Evolutionary conservation across 2,329 filamentous ascomycete genomes (phyloP).

Genomic region (Furcasterigmium sp.): DNA sequence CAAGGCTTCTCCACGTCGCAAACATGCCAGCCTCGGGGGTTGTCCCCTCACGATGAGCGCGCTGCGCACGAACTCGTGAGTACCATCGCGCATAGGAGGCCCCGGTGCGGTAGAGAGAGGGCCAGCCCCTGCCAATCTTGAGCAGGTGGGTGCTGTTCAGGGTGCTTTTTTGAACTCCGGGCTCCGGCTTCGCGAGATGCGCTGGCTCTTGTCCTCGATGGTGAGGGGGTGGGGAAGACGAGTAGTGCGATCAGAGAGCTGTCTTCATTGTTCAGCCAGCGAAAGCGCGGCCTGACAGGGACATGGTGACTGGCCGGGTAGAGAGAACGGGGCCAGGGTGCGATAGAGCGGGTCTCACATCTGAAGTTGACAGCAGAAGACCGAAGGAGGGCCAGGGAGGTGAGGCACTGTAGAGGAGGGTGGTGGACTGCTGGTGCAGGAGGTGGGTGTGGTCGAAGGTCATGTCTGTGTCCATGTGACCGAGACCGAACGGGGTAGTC

Average conservation of each 20-base stretch:
- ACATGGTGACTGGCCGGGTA: too few relatives aligned
- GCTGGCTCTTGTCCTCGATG: constrained; percentile 1
- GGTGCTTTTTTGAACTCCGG: not conserved
- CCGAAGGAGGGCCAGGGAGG: not conserved
- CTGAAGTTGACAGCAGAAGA: too few relatives aligned
- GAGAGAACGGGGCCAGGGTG: too few relatives aligned
- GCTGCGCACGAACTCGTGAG: not conserved
- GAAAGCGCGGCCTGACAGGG: too few relatives aligned
- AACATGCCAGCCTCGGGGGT: not conserved
- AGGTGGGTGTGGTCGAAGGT: not conserved
- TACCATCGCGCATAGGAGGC: too few relatives aligned
- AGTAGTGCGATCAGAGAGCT: too few relatives aligned
- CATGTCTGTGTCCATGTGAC: constrained; percentile 1
- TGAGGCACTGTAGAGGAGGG: not conserved
- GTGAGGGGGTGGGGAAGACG: too few relatives aligned
- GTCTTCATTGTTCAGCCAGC: too few relatives aligned
- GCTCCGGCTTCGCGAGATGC: not conserved
- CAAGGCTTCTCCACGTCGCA: not conserved
- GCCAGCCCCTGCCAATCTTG: not conserved
- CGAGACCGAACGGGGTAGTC: not conserved
- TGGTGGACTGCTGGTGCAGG: not conserved
- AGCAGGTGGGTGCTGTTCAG: not conserved
- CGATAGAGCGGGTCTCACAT: not conserved
- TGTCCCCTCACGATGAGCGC: not conserved
- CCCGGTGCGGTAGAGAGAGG: not conserved